Base-by-base conservation (phyloP, 129 eudicot species). In the Escallonia rubra region DNA sequence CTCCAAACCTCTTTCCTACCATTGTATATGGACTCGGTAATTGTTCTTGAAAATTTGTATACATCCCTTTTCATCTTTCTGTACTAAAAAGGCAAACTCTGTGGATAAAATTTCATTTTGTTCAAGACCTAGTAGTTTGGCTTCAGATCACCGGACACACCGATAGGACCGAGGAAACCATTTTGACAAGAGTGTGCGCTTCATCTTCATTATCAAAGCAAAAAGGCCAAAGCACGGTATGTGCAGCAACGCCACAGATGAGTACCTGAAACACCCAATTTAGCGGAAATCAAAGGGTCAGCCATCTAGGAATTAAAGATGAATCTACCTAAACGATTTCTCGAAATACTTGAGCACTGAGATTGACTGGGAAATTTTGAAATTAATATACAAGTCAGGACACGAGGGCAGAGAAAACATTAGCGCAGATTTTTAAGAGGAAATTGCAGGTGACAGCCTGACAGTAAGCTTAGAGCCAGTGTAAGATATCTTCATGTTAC, bases 221-320 rank as follows among this genome's bases (percentile, higher is more conserved):
- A 92, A 88, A 67, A 92, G 39, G 46, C 91, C 96, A 73, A 79
- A 92, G 77, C 96, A 92, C 14, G 98, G 98, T 75, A 84, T 64
- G 57, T 92, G 98, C 84, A 92, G 61, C 78, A 89, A 60, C 43
- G 87, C 98, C 65, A 92, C 87, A 0, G 82, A 61, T 38, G 84
- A 82, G 74, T 92, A 92, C 98, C 98, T 92, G 86, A 72, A 77
- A 50, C 3, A 54, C 62, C 54, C 6, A 51, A n/a, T 58, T 43
- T 8, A 4, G 52, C 11, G 42, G n/a, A 45, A 12, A 9, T 39
- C 13, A 23, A 7, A 15, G 14, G 16, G 8, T 53, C 42, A 42
- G 10, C 10, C 7, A 8, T 57, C 43, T 43, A 6, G 8, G 8
- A 50, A 15, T 5, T 10, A 46, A 52, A 34, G 15, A 4, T 52